phyloP scores from a whole-genome alignment of 2,329 filamentous ascomycete genomes.

The Alternaria metachromatica region DNA sequence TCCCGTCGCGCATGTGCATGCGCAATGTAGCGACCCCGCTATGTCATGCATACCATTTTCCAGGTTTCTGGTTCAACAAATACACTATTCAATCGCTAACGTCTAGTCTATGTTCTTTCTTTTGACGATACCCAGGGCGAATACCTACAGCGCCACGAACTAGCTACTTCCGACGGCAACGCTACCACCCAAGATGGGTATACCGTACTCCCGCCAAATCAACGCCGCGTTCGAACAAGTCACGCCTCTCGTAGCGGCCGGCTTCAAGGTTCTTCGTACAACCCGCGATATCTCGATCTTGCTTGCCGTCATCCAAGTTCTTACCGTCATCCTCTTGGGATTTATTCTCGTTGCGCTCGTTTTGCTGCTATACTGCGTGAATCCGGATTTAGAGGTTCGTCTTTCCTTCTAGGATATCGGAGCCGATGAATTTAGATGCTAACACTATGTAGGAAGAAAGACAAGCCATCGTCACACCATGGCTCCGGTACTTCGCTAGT shows the following conservation, averaged over 20 bases:
- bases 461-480: slow-evolving; percentile 52
- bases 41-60: neutral
- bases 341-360: slow-evolving; percentile 51
- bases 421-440: neutral
- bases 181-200: slow-evolving; percentile 51
- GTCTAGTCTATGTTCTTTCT: neutral
- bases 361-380: slow-evolving; percentile 54
- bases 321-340: slow-evolving; percentile 52
- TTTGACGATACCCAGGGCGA: neutral
- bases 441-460: slow-evolving; percentile 43
- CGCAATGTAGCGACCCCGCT: neutral
- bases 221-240: slow-evolving; percentile 61
- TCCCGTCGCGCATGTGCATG: slow-evolving; percentile 2
- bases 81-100: neutral
- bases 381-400: slow-evolving; percentile 54
- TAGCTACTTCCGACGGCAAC: neutral
- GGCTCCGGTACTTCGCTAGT: slow-evolving; percentile 42
- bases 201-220: slow-evolving; percentile 61
- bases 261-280: slow-evolving; percentile 58
- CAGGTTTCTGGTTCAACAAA: neutral
- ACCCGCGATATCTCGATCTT: slow-evolving; percentile 59
- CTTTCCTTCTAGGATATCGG: neutral
- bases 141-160: neutral
- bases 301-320: slow-evolving; percentile 56
- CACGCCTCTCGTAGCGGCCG: slow-evolving; percentile 58